Evolutionary conservation across 441 rosid species (phyloP).

Genomic region (Gossypium trilobum): DNA sequence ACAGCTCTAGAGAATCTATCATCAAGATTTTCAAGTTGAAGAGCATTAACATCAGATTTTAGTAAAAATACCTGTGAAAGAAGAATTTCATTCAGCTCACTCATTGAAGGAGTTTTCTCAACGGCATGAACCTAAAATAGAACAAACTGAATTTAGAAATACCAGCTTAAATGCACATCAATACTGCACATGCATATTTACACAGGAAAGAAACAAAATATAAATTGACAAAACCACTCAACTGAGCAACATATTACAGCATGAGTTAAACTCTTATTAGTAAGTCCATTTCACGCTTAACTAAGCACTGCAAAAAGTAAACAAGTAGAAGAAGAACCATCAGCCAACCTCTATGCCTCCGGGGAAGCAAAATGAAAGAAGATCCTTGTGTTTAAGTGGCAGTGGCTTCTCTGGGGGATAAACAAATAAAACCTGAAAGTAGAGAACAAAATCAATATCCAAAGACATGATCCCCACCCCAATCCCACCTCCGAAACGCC

Average conservation of each 20-base stretch:
- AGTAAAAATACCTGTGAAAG: slow-evolving; percentile 68
- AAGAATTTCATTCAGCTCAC: slow-evolving; percentile 86
- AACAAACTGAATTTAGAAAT: slow-evolving; percentile 9
- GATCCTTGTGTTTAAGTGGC: slow-evolving; percentile 78
- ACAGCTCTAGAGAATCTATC: slow-evolving; percentile 8
- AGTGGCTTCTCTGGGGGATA: slow-evolving; percentile 82
- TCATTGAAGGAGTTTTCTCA: slow-evolving; percentile 93
- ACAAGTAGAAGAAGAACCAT: neutral
- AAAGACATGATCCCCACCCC: neutral
- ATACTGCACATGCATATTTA: neutral
- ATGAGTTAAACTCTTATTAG: neutral
- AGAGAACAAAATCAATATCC: slow-evolving; percentile 19
- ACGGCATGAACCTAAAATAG: slow-evolving; percentile 73
- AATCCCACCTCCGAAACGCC: neutral
- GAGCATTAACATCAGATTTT: slow-evolving; percentile 6
- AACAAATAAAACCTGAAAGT: slow-evolving; percentile 66
- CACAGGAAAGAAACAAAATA: slow-evolving; percentile 3
- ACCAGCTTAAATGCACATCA: neutral
- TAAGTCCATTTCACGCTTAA: neutral
- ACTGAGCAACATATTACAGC: neutral
- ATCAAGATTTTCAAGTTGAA: neutral
- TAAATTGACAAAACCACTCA: slow-evolving; percentile 1
- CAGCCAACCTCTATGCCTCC: slow-evolving; percentile 77
- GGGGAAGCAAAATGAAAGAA: slow-evolving; percentile 89
- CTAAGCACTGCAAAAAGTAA: neutral